Evolutionary conservation across 768 basidiomycete species (phyloP), one percentile per base, ranked within the genome.

Genomic region (Tubosaeta sp.): DNA sequence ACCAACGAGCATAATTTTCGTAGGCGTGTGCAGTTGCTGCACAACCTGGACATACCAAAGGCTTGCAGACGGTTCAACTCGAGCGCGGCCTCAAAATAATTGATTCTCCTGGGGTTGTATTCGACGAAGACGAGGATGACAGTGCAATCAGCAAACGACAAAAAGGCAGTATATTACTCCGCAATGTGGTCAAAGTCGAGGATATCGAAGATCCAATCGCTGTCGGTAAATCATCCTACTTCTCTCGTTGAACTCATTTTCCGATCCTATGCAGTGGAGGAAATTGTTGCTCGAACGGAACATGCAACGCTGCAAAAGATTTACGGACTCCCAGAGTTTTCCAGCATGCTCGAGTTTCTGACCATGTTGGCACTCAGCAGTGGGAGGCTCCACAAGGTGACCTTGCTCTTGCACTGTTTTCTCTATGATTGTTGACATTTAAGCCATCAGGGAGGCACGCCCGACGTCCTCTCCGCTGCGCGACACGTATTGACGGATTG

Each of bases 81-180:
- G 95, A 98, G 67, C 89, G 93, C 41, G 93, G 94, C 1, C 79
- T 99, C 63, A 84, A 86, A 51, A 86, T 98, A 33, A 79, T 98
- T 6, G 97, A 98, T 70, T 97, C 94, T 34, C 95, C 97, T 1
- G 97, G 95, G 55, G 93, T 98, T n/a, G 89, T 99, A 2, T 91
- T 97, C 59, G 91, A 94, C 54, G 90, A 92, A 51, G 84, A 88
- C 51, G 78, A 84, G 44, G 65, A 76, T 44, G 70, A 76, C 46
- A 69, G 65, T 33, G 57, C 80, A 69, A 69, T 70, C 42, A 72
- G 67, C 22, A 83, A 81, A 50, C 75, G 76, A 22, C 67, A 65
- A 27, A 75, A 69, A 48, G 72, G 69, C 5, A 86, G 83, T 59
- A 75, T 95, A 13, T 75, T 97, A 29, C 75, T 97, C 9, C 75